A percentile compares a stretch with the other conserved stretches of the same genome.
These are phyloP conservation scores for Metschnikowia peoriensis DNA, from an alignment of 805 yeast species.

Conservation along the genomic window DNA sequence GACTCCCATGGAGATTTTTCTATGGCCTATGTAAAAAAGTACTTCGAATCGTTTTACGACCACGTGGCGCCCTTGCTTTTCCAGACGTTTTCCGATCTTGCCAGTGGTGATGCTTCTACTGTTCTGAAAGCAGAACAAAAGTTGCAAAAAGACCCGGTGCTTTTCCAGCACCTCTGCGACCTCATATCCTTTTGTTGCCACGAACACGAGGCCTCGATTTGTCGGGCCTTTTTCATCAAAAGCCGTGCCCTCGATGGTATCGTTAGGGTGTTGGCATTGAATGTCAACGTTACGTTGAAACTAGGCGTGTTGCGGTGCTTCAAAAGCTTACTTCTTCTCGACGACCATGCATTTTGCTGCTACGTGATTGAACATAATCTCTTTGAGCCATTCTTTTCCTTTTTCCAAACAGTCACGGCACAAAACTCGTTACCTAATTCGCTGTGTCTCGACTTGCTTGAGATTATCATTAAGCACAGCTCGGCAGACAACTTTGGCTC, in stretches of 20 bases:
- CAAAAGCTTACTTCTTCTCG: conserved; percentile 56
- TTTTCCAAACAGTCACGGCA: conserved; percentile 47
- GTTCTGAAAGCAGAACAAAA: conserved; percentile 4
- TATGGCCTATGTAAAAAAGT: conserved; percentile 33
- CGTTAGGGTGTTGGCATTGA: conserved; percentile 42
- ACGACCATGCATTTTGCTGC: conserved; percentile 60
- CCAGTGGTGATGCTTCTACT: conserved; percentile 8
- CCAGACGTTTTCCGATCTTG: conserved; percentile 42
- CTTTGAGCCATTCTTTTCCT: conserved; percentile 47
- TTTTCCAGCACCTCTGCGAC: conserved; percentile 65
- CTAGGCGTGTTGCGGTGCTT: conserved; percentile 69
- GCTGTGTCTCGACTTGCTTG: conserved; percentile 67
- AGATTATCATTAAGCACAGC: conserved; percentile 34
- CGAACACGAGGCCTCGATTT: conserved; percentile 56
- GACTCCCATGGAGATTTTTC: conserved; percentile 1
- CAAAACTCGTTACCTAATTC: conserved; percentile 70
- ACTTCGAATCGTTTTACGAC: conserved; percentile 59
- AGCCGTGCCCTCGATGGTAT: conserved; percentile 59
- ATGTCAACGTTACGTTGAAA: conserved; percentile 51
- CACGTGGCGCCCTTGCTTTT: conserved; percentile 61
- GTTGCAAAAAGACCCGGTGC: conserved; percentile 34
- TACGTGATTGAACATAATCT: conserved; percentile 56
- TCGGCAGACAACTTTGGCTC: conserved; percentile 25
- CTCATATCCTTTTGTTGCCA: conserved; percentile 63
- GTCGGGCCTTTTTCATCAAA: conserved; percentile 63